Evolutionary conservation across 2,329 filamentous ascomycete genomes (phyloP).

Genomic region (Trichoderma semiorbis): DNA sequence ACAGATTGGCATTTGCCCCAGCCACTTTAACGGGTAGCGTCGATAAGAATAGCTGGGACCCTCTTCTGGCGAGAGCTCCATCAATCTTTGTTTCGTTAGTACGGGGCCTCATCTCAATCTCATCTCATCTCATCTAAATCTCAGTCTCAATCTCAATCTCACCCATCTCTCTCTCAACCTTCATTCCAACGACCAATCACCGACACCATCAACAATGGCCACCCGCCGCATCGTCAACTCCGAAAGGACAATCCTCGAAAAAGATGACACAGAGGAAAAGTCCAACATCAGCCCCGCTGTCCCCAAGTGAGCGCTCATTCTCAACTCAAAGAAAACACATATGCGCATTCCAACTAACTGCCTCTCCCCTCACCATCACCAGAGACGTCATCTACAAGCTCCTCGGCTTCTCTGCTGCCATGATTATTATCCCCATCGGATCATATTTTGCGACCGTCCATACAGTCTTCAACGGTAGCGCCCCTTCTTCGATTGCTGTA

Average conservation of each 20-base stretch:
- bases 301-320: slow-evolving; percentile 63
- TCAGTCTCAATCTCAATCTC: background rate
- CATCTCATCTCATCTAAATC: background rate
- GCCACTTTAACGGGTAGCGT: background rate
- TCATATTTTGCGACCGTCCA: slow-evolving; percentile 83
- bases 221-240: slow-evolving; percentile 62
- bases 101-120: background rate
- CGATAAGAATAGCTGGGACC: background rate
- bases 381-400: slow-evolving; percentile 88
- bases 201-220: slow-evolving; percentile 53
- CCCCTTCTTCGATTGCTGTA: background rate
- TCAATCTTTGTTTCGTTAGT: background rate
- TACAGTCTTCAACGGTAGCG: slow-evolving; percentile 69
- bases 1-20: background rate
- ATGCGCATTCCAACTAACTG: background rate
- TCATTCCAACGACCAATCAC: background rate
- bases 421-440: slow-evolving; percentile 82
- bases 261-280: slow-evolving; percentile 54
- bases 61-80: slow-evolving; percentile 13
- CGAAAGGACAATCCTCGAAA: slow-evolving; percentile 65
- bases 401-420: slow-evolving; percentile 83
- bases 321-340: background rate
- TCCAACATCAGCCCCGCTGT: slow-evolving; percentile 81
- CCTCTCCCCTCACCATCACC: slow-evolving; percentile 30
- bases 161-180: background rate